Evolutionary conservation across 2,329 filamentous ascomycete species (phyloP).

Genomic region (Fusarium irregulare): DNA sequence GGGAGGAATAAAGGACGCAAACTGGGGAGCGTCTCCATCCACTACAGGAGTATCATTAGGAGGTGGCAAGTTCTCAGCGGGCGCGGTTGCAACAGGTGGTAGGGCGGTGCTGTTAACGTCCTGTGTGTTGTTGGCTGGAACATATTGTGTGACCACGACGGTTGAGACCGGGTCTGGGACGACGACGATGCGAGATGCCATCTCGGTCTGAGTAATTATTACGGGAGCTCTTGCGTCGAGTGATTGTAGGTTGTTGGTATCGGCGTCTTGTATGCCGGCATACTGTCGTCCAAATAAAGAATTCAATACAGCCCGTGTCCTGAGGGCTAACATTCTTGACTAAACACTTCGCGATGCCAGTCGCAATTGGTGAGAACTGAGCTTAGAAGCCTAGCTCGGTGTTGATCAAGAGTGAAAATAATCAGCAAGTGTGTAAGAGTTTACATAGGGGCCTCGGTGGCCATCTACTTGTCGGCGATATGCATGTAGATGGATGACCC

Average conservation of each 20-base stretch:
- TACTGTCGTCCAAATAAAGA: constrained; percentile 63
- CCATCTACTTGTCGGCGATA: constrained; percentile 42
- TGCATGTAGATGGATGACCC: constrained; percentile 45
- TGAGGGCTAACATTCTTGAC: constrained; percentile 53
- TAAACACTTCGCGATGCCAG: constrained; percentile 53
- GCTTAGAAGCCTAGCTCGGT: constrained; percentile 24
- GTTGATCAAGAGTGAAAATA: constrained; percentile 18
- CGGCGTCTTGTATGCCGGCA: constrained; percentile 59
- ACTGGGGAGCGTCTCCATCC: constrained; percentile 25
- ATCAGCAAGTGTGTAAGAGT: constrained; percentile 29
- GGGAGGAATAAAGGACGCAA: constrained; percentile 32
- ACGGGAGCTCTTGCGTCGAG: constrained; percentile 28
- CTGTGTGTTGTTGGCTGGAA: constrained; percentile 29
- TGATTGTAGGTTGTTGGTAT: constrained; percentile 33
- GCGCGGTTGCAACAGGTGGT: constrained; percentile 24
- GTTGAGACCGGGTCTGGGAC: constrained; percentile 32
- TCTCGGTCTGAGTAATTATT: constrained; percentile 33
- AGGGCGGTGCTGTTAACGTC: constrained; percentile 5
- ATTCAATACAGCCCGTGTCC: constrained; percentile 61
- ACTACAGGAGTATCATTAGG: constrained; percentile 3
- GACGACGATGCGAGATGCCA: constrained; percentile 30
- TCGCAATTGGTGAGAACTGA: constrained; percentile 35
- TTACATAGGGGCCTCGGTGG: constrained; percentile 40
- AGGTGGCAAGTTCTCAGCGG: constrained; percentile 10
- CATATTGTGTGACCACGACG: constrained; percentile 32